A percentile compares a stretch with the other conserved stretches of the same genome.
Evolutionary conservation across 495 filamentous ascomycete species (phyloP).

Genomic region (Penicillium arizonense): DNA sequence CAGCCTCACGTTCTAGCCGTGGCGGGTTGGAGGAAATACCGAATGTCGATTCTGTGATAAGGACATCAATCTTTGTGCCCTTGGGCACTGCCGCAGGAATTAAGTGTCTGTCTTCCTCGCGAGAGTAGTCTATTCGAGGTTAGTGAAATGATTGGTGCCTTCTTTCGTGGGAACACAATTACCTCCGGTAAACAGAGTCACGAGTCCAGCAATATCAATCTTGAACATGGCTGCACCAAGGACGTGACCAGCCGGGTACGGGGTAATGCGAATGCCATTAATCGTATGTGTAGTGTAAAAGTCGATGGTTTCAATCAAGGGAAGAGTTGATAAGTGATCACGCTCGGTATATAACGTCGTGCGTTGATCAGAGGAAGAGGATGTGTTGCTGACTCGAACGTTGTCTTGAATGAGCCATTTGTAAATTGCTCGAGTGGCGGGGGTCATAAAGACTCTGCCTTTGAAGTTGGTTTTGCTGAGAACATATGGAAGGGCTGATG

Average conservation of each 20-base stretch:
- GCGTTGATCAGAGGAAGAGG: slow-evolving; percentile 67
- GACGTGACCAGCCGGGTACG: slow-evolving; percentile 94
- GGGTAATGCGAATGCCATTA: slow-evolving; percentile 92
- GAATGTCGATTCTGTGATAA: slow-evolving; percentile 97
- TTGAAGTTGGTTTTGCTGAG: slow-evolving; percentile 97
- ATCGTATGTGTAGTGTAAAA: slow-evolving; percentile 98
- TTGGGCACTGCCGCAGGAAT: slow-evolving; percentile 86
- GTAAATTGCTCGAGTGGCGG: slow-evolving; percentile 98
- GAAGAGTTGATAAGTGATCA: slow-evolving; percentile 89
- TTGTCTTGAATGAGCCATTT: slow-evolving; percentile 98
- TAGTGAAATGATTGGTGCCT: not conserved
- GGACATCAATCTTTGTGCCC: slow-evolving; percentile 83
- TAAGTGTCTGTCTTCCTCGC: slow-evolving; percentile 91
- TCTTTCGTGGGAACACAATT: not conserved
- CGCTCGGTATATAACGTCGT: slow-evolving; percentile 88
- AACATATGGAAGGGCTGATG: slow-evolving; percentile 92
- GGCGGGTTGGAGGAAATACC: slow-evolving; percentile 90
- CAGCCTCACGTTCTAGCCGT: slow-evolving; percentile 82
- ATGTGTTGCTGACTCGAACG: slow-evolving; percentile 80
- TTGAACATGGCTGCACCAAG: slow-evolving; percentile 98
- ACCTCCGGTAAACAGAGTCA: slow-evolving; percentile 87
- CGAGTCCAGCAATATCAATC: slow-evolving; percentile 92
- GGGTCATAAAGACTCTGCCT: slow-evolving; percentile 97
- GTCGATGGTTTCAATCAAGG: slow-evolving; percentile 92
- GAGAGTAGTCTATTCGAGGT: slow-evolving; percentile 69